Conservation (phyloP, 2,329 filamentous ascomycete genomes). For the Byssochlamys sp. region DNA sequence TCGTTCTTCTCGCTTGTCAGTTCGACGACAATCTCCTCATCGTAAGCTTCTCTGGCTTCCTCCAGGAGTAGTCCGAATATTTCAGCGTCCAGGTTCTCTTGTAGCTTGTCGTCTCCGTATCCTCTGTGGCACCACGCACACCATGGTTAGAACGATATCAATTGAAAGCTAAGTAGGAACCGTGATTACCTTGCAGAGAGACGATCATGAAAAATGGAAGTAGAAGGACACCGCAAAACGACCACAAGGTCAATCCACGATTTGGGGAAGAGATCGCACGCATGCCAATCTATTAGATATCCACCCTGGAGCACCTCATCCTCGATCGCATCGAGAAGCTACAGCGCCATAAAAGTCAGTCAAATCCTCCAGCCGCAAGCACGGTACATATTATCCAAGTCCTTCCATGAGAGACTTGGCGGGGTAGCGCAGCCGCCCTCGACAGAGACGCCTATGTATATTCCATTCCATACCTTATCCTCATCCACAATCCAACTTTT, state of each 20-base stretch:
- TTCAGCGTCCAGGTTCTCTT: slow-evolving; percentile 93
- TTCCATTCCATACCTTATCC: slow-evolving; percentile 64
- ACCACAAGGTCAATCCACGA: slow-evolving; percentile 93
- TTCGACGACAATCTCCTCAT: slow-evolving; percentile 79
- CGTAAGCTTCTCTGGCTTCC: slow-evolving; percentile 79
- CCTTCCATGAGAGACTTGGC: not conserved
- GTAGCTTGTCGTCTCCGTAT: slow-evolving; percentile 76
- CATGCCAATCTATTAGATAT: slow-evolving; percentile 93
- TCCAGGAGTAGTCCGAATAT: slow-evolving; percentile 93
- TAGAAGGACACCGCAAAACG: slow-evolving; percentile 69
- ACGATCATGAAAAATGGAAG: slow-evolving; percentile 72
- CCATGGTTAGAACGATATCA: slow-evolving; percentile 3
- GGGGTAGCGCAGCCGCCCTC: not conserved
- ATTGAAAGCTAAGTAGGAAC: not conserved
- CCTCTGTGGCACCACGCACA: slow-evolving; percentile 42
- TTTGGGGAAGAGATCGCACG: slow-evolving; percentile 86
- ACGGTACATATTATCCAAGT: not conserved
- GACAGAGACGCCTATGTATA: not conserved
- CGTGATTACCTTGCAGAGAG: slow-evolving; percentile 55
- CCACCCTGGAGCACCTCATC: slow-evolving; percentile 68
- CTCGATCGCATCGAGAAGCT: slow-evolving; percentile 80
- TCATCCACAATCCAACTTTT: slow-evolving; percentile 91
- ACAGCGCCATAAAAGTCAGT: slow-evolving; percentile 4
- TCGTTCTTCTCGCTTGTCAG: slow-evolving; percentile 70
- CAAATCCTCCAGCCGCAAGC: slow-evolving; percentile 1